Evolutionary conservation across 2,329 filamentous ascomycete genomes (phyloP).

Genomic region (Chrysoporthe cubensis): DNA sequence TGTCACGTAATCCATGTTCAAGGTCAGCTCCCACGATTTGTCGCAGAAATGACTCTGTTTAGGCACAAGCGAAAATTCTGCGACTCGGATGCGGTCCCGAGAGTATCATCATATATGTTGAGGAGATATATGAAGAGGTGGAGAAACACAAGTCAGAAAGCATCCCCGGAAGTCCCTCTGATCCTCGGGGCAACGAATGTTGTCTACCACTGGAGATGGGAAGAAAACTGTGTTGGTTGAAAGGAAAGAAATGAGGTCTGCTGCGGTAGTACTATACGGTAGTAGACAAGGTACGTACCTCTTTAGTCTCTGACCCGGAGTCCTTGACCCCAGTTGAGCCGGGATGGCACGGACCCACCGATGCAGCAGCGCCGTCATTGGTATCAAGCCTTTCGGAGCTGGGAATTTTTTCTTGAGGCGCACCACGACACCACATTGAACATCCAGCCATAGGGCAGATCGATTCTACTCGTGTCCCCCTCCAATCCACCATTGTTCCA

Average conservation of each 20-base stretch:
- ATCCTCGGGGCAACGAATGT: neutral
- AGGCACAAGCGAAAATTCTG: slow-evolving; percentile 16
- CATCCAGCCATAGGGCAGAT: slow-evolving; percentile 14
- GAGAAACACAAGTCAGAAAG: neutral
- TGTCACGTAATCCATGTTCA: slow-evolving; percentile 22
- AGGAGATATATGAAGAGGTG: neutral
- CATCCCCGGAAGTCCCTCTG: neutral
- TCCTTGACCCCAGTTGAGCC: slow-evolving; percentile 4
- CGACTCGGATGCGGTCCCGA: neutral
- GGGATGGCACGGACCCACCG: slow-evolving; percentile 24
- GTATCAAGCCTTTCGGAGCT: slow-evolving; percentile 20
- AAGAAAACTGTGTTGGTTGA: neutral
- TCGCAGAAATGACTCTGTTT: neutral
- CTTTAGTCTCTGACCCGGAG: neutral
- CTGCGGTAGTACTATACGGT: neutral
- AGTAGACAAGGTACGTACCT: slow-evolving; percentile 19
- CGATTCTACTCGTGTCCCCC: slow-evolving; percentile 1
- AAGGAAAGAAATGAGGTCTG: neutral
- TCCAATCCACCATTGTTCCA: slow-evolving; percentile 8
- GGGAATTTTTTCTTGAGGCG: slow-evolving; percentile 29
- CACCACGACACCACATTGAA: slow-evolving; percentile 13
- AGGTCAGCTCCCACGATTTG: neutral
- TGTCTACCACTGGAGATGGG: neutral
- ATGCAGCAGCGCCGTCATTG: slow-evolving; percentile 27
- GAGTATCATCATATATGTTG: neutral